Percentiles rank a stretch among this genome's conserved stretches.
Conservation (phyloP, 495 filamentous ascomycete genomes). For the Immersiella caudata region DNA sequence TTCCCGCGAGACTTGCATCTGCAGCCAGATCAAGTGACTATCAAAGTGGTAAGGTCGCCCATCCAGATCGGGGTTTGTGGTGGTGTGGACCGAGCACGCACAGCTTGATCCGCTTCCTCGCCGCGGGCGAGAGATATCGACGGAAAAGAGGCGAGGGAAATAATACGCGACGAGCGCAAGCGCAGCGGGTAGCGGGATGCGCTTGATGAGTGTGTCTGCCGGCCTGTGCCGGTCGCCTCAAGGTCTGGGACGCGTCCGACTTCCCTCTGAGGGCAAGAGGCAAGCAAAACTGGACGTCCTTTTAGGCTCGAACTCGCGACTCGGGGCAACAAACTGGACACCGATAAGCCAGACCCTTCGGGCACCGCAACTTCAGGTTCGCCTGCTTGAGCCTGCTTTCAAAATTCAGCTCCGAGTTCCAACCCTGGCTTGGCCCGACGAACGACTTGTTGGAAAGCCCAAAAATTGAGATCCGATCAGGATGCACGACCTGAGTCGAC, state of each 20-base stretch:
- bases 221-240: no score
- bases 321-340: not conserved
- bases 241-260: no score
- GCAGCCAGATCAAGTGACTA: conserved; percentile 40
- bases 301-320: conserved; percentile 7
- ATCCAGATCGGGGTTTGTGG: conserved; percentile 25
- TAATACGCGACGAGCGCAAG: conserved; percentile 10
- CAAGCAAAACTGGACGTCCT: not conserved
- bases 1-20: conserved; percentile 36
- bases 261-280: not conserved
- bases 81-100: conserved; percentile 25
- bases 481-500: conserved; percentile 3
- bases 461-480: not conserved
- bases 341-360: conserved; percentile 14
- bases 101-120: conserved; percentile 1
- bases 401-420: not conserved
- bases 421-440: not conserved
- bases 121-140: not conserved
- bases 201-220: not conserved
- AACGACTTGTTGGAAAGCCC: not conserved
- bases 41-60: conserved; percentile 32
- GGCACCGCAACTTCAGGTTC: conserved; percentile 15
- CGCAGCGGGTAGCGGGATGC: not conserved
- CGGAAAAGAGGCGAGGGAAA: conserved; percentile 5
- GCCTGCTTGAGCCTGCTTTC: conserved; percentile 13